A percentile compares a stretch with the other conserved stretches of the same genome.
phyloP scores from a whole-genome alignment of 1,139 yeast genomes.

The Pichia sp. region DNA sequence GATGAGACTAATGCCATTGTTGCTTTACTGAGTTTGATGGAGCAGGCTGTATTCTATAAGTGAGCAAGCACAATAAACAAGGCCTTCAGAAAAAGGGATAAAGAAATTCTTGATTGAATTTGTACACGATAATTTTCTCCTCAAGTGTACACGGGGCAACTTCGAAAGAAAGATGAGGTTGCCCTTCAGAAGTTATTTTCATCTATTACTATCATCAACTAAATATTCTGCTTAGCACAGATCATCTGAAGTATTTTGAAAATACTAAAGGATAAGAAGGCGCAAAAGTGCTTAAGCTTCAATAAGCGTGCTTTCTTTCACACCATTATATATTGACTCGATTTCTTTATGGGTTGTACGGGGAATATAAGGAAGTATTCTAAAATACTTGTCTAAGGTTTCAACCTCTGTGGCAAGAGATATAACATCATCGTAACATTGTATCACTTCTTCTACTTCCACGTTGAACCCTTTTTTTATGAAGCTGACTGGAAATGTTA shows the following conservation, averaged over 20 bases:
- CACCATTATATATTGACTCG: slow-evolving; percentile 10
- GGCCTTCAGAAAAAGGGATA: neutral
- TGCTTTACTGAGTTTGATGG: neutral
- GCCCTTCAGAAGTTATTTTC: neutral
- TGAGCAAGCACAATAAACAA: neutral
- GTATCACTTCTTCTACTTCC: slow-evolving; percentile 19
- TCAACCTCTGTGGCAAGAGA: slow-evolving; percentile 20
- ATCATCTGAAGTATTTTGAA: too few relatives aligned
- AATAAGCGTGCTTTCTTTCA: neutral
- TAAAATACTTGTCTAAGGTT: slow-evolving; percentile 22
- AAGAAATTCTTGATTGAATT: neutral
- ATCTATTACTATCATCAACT: too few relatives aligned
- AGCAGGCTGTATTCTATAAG: neutral
- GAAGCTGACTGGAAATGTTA: slow-evolving; percentile 19
- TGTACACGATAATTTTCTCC: neutral
- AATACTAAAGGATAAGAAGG: too few relatives aligned
- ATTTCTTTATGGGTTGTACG: slow-evolving; percentile 18
- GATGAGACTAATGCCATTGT: slow-evolving; percentile 6
- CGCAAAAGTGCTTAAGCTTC: neutral
- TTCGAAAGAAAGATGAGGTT: neutral
- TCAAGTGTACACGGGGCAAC: neutral
- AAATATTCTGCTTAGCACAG: too few relatives aligned
- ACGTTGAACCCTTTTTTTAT: slow-evolving; percentile 18
- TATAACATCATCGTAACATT: slow-evolving; percentile 23
- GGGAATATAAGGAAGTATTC: slow-evolving; percentile 23